Evolutionary conservation across 1,284 basidiomycete species (phyloP).

Genomic region (Schizophyllum commune): DNA sequence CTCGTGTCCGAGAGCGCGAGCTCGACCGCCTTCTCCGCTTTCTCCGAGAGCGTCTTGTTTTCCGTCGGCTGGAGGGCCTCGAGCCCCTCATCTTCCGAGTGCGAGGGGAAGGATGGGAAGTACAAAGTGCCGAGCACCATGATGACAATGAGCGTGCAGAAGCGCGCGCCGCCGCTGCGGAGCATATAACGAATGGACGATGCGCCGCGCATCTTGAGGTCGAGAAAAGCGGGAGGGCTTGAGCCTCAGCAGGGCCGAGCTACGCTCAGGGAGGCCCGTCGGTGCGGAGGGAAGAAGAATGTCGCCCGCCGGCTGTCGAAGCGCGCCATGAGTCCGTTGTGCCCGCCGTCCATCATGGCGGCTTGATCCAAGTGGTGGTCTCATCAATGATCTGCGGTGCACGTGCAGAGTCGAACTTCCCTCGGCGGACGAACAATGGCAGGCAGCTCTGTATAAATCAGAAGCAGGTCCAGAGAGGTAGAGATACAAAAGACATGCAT

Average conservation of each 20-base stretch:
- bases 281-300: background rate
- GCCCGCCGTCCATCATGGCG: background rate
- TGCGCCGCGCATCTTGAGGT: background rate
- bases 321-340: background rate
- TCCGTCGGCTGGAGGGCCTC: background rate
- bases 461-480: background rate
- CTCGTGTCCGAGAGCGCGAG: background rate
- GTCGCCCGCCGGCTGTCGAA: background rate
- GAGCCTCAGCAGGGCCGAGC: background rate
- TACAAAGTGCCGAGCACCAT: background rate
- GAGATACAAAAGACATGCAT: background rate
- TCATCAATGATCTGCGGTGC: background rate
- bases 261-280: background rate
- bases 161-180: background rate
- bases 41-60: background rate
- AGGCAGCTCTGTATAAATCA: no score
- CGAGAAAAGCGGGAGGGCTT: background rate
- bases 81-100: background rate
- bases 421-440: no score
- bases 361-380: background rate
- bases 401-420: background rate
- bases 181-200: background rate
- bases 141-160: background rate
- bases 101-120: background rate
- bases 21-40: background rate